These are phyloP conservation scores for Aspergillus novoparasiticus DNA, from an alignment of 2,329 filamentous ascomycete species.

Conservation along the genomic window DNA sequence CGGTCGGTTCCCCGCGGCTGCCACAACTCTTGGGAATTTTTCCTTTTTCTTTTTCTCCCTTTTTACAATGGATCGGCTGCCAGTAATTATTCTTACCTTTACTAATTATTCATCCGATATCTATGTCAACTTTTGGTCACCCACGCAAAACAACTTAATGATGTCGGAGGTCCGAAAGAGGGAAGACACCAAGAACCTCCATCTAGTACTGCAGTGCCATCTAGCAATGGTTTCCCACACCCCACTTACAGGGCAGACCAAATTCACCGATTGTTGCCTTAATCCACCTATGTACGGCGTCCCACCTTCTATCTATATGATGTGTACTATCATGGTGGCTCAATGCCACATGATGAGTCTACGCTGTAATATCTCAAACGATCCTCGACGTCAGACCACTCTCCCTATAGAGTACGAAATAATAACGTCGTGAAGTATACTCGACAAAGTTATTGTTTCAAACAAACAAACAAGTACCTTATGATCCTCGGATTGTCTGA, in stretches of 20 bases:
- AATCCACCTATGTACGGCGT: neutral
- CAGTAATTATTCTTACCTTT: neutral
- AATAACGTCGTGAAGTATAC: neutral
- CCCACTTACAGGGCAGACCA: neutral
- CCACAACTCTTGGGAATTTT: neutral
- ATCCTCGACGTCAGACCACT: conserved; percentile 1
- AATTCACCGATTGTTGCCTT: neutral
- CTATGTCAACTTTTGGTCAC: neutral
- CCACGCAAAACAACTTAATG: neutral
- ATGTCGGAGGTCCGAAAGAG: neutral
- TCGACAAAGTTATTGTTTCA: neutral
- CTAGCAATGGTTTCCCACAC: neutral
- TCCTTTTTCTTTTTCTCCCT: neutral
- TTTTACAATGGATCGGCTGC: neutral
- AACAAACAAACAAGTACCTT: neutral
- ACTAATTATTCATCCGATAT: neutral
- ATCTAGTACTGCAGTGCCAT: neutral
- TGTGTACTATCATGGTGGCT: neutral
- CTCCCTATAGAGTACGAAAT: neutral
- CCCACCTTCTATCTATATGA: neutral
- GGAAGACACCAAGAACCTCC: neutral
- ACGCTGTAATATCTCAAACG: neutral
- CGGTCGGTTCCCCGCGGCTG: conserved; percentile 25
- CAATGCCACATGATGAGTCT: neutral
- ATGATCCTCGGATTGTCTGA: neutral